Base-by-base conservation (phyloP, 1,139 yeast genomes). In the Arxiozyma slooffiae region DNA sequence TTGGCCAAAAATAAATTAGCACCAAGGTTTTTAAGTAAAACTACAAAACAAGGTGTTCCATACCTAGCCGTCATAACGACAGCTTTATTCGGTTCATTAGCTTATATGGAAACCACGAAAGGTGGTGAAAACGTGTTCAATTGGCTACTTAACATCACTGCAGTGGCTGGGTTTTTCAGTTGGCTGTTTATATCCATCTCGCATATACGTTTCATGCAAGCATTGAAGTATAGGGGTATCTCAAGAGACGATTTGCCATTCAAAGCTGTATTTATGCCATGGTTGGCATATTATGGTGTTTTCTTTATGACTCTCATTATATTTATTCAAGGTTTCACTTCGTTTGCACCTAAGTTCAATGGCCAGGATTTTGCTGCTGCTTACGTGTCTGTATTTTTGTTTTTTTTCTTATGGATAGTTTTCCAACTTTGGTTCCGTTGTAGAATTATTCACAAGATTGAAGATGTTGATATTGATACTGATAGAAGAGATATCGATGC, bases 71-170 rank as follows among this genome's bases (percentile, higher is more conserved):
- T 84, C 34, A 50, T 76, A 1, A 65, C 73, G 59, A 81, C 89
- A 6, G 71, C 88, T 5, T 61, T 74, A 0, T 77, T 83, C 60
- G 92, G 92, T 47, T 70, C 79, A 37, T 71, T 79, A 55, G 89
- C 89, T 1, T 83, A 80, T 66, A 74, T 90, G 74, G 84, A 82
- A 49, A 73, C 80, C 53, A 68, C 75, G 20, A 65, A 67, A 16
- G 68, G 72, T 50, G 94, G 95, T 48, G 71, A 73, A 36, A 72
- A 76, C 17, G 97, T 89, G 9, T 90, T 89, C 71, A 71, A 76
- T 59, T 90, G 96, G 90, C 77, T 90, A 56, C 77, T 88, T 58
- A 87, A 86, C 68, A 81, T 90, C 57, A 78, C 88, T 38, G 85
- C 88, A 23, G 83, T 84, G 46, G 81, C 89, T 6, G 90, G 90